Evolutionary conservation across 2,329 filamentous ascomycete genomes (phyloP), one percentile per base, ranked within the genome.

Genomic region (Cladophialophora chaetospira): DNA sequence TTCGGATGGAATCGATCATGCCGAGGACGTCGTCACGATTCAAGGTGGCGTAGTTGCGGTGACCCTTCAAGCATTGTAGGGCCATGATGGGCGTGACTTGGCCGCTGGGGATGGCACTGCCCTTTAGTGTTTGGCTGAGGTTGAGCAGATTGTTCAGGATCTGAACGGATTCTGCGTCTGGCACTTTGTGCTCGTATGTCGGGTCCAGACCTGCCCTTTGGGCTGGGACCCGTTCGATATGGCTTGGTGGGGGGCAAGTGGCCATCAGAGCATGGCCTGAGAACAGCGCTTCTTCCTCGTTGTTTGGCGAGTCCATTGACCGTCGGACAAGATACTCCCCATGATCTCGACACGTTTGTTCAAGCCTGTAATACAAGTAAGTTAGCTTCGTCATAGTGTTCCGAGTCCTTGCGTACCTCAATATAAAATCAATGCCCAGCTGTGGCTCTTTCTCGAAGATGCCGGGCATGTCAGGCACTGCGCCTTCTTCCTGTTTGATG

Each of bases 191-290:
- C 49, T 80, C 80, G 66, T 85, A 85, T 44, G 77, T 73, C 29
- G 83, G 78, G 46, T 79, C 74, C 44, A 67, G 49, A 21, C 65
- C 65, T 9, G 61, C 63, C 3, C 55, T 33, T 29, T 63, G 54
- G 19, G 67, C 63, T 1, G 82, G 81, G 28, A 80, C 77, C 42
- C 76, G 75, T 57, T 77, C 73, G 64, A 86, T 80, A 66, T 85
- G 82, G 56, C 77, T 80, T 50, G 86, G 83, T 4, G 92, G 90
- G 44, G 93, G 92, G 69, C 90, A 96, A 13, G 88, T 89, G 13
- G 90, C 89, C 93, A 97, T 97, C 64, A 97, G 79, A 3, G 90
- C 92, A 72, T 99, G 94, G 36, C 93, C 94, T 63, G 89, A 93
- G 38, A 89, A 74, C 1, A 71, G 80, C 57, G 88, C 84, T 64